Percentiles rank a stretch among this genome's conserved stretches.
Evolutionary conservation across 2,329 filamentous ascomycete species (phyloP).

Genomic region (Pseudocercospora fuligena): DNA sequence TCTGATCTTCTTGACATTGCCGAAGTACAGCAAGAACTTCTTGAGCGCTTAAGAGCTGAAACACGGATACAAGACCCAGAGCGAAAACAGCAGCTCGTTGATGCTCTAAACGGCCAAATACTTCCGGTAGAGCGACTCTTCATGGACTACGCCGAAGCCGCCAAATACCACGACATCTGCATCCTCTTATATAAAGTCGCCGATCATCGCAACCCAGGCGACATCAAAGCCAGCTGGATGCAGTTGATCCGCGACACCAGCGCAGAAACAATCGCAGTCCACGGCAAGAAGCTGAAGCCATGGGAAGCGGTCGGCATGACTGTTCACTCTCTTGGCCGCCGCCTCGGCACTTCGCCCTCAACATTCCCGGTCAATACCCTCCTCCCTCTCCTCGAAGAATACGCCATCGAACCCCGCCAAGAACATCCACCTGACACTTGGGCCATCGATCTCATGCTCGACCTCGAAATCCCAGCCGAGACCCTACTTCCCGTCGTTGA

Average conservation of each 20-base stretch:
- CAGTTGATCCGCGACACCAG: slow-evolving; percentile 73
- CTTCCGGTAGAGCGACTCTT: slow-evolving; percentile 84
- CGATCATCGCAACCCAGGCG: slow-evolving; percentile 84
- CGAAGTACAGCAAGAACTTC: slow-evolving; percentile 89
- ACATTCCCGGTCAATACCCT: slow-evolving; percentile 48
- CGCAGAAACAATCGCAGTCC: slow-evolving; percentile 52
- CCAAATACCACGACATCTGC: slow-evolving; percentile 91
- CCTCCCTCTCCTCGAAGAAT: slow-evolving; percentile 61
- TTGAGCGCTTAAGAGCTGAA: slow-evolving; percentile 78
- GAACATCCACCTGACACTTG: slow-evolving; percentile 59
- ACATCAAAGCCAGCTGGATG: slow-evolving; percentile 84
- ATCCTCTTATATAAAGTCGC: slow-evolving; percentile 90
- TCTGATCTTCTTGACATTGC: slow-evolving; percentile 87
- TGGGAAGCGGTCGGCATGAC: slow-evolving; percentile 72
- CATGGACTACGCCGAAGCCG: slow-evolving; percentile 87
- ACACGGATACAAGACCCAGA: slow-evolving; percentile 68
- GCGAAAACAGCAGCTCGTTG: slow-evolving; percentile 65
- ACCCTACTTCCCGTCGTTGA: slow-evolving; percentile 66
- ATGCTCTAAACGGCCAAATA: slow-evolving; percentile 70
- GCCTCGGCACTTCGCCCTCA: slow-evolving; percentile 46
- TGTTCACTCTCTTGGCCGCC: slow-evolving; percentile 61
- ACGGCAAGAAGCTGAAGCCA: slow-evolving; percentile 56
- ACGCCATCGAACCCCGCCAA: slow-evolving; percentile 57
- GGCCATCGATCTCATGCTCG: slow-evolving; percentile 69
- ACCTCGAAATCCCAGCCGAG: slow-evolving; percentile 66